Evolutionary conservation across 805 yeast species (phyloP).

Genomic region (Candida jianshihensis): DNA sequence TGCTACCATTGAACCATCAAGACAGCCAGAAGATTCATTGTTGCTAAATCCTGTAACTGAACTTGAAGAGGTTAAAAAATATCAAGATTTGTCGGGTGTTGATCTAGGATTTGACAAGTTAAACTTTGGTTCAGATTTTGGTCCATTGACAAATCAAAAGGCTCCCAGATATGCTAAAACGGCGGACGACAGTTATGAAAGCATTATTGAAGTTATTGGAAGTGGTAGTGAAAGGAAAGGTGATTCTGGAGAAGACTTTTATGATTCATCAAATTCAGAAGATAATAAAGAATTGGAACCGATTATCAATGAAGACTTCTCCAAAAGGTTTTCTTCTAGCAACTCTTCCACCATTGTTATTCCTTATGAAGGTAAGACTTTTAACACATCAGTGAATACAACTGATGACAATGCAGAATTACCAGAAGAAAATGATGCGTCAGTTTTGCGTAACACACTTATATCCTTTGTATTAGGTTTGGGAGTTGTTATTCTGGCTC

Average conservation of each 20-base stretch:
- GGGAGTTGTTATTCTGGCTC: not conserved
- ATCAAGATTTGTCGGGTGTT: conserved; percentile 21
- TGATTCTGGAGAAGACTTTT: not conserved
- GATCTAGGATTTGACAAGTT: not conserved
- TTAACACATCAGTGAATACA: not conserved
- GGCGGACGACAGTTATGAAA: too few species aligned
- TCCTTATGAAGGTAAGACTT: not conserved
- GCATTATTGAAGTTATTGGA: too few species aligned
- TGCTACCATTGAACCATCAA: conserved; percentile 39
- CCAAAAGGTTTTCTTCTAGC: not conserved
- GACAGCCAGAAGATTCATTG: conserved; percentile 22
- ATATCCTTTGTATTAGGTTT: not conserved
- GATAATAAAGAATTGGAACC: conserved; percentile 6
- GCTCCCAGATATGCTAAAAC: too few species aligned
- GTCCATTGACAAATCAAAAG: conserved; percentile 1
- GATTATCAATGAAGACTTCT: conserved; percentile 9
- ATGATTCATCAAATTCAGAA: not conserved
- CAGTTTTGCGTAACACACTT: not conserved
- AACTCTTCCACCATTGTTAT: not conserved
- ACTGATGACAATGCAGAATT: not conserved
- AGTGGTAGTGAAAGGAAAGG: too few species aligned
- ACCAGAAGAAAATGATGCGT: not conserved
- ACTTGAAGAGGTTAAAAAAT: conserved; percentile 19
- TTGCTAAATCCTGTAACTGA: conserved; percentile 21
- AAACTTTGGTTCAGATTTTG: conserved; percentile 1